Conservation (phyloP, 2,329 filamentous ascomycete genomes). For the Elsinoe arachidis region DNA sequence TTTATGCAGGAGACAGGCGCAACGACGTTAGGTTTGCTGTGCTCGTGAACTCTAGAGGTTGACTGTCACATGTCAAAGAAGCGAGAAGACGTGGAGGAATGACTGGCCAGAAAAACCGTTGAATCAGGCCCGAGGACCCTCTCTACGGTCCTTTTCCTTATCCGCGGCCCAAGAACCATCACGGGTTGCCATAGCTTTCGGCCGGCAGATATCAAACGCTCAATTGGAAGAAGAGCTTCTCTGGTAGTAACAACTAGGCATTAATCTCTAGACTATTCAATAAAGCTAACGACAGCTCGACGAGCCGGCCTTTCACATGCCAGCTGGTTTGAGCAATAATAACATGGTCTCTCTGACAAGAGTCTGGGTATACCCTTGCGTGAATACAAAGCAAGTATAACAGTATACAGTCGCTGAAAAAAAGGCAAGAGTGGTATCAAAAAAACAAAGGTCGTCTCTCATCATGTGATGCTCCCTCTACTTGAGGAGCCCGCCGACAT, state of each 20-base stretch:
- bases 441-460: constrained; percentile 4
- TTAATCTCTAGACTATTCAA: constrained; percentile 1
- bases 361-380: constrained; percentile 4
- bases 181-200: constrained; percentile 3
- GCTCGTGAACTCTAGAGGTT: neutral
- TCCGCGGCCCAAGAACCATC: neutral
- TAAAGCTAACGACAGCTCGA: constrained; percentile 1
- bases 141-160: no score
- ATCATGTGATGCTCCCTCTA: neutral
- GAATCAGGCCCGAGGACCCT: no score
- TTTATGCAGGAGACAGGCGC: constrained; percentile 4
- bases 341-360: constrained; percentile 1
- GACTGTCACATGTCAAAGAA: constrained; percentile 10
- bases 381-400: neutral
- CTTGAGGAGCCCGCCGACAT: constrained; percentile 9
- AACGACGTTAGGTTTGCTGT: neutral
- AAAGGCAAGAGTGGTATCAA: constrained; percentile 1
- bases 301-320: neutral
- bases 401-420: no score
- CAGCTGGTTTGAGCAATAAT: neutral
- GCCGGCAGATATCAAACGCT: constrained; percentile 8
- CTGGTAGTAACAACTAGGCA: neutral
- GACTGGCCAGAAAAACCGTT: constrained; percentile 9
- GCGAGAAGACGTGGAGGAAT: neutral
- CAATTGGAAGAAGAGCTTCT: neutral